Conservation (phyloP, 441 rosid genomes). For the Cnidoscolus chayamansa region DNA sequence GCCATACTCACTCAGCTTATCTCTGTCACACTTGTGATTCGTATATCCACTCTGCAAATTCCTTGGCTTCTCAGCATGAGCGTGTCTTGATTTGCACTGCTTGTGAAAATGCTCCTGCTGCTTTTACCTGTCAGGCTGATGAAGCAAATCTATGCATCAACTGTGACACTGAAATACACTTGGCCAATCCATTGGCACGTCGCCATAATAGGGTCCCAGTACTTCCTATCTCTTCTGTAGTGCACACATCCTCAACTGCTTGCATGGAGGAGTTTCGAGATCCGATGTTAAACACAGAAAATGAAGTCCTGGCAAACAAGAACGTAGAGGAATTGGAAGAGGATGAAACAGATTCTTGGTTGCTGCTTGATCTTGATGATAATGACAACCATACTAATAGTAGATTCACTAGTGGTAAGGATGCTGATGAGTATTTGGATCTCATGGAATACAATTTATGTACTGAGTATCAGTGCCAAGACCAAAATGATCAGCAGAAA, state of each 20-base stretch:
- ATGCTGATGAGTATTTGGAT: constrained; percentile 23
- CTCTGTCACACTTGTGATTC: constrained; percentile 29
- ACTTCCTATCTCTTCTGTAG: constrained; percentile 15
- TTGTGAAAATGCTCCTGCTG: constrained; percentile 35
- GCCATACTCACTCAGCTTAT: constrained; percentile 30
- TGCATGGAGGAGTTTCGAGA: constrained; percentile 18
- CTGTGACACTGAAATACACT: constrained; percentile 35
- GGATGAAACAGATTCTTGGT: constrained; percentile 33
- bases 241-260: constrained; percentile 6
- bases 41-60: constrained; percentile 17
- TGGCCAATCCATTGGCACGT: constrained; percentile 21
- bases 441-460: constrained; percentile 18
- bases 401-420: constrained; percentile 22
- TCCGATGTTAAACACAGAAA: not conserved
- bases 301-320: constrained; percentile 15
- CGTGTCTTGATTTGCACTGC: constrained; percentile 31
- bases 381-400: constrained; percentile 19
- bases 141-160: constrained; percentile 33
- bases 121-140: constrained; percentile 35
- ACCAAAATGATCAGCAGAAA: constrained; percentile 21
- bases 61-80: constrained; percentile 26
- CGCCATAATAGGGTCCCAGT: constrained; percentile 30
- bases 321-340: constrained; percentile 12
- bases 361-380: constrained; percentile 30
- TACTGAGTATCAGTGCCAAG: constrained; percentile 19